Percentiles rank a stretch among this genome's conserved stretches.
These are phyloP conservation scores for Elsinoe perseae DNA, from an alignment of 2,329 filamentous ascomycete genomes.

Conservation along the genomic window DNA sequence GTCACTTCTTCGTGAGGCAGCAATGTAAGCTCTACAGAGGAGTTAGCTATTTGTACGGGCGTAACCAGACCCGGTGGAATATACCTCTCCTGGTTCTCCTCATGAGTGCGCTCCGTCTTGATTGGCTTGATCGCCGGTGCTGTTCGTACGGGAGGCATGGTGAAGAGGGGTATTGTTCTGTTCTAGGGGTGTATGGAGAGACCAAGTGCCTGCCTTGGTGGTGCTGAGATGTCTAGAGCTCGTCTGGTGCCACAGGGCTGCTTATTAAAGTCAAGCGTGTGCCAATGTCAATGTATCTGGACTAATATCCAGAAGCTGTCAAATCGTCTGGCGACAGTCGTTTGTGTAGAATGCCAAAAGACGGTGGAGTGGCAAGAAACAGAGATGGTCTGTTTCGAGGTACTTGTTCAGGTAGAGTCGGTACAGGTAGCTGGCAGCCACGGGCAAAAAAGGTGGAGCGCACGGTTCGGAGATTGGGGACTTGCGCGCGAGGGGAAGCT, in stretches of 20 bases:
- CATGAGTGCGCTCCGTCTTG: conserved; percentile 67
- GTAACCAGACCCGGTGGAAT: conserved; percentile 18
- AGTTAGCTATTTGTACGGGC: not conserved
- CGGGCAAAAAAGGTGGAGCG: conserved; percentile 6
- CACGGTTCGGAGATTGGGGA: conserved; percentile 14
- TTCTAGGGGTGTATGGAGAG: not conserved
- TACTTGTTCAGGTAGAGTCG: not conserved
- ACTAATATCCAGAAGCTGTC: not conserved
- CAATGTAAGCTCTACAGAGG: conserved; percentile 68
- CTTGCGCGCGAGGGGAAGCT: conserved; percentile 5
- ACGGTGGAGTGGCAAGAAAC: not conserved
- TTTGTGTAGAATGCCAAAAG: not conserved
- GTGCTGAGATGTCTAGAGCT: not conserved
- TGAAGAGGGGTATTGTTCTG: not conserved
- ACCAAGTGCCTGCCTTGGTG: not conserved
- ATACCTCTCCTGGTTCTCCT: conserved; percentile 69
- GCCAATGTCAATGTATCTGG: not conserved
- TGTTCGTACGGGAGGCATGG: conserved; percentile 28
- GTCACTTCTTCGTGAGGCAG: conserved; percentile 78
- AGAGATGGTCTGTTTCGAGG: not conserved
- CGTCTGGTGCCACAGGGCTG: not conserved
- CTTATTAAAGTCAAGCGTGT: not conserved
- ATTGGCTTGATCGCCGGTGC: conserved; percentile 35
- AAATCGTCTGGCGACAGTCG: not conserved
- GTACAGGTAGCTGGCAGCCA: not conserved